These are phyloP conservation scores for Penicillium hesseltinei DNA, from an alignment of 2,329 filamentous ascomycete genomes.

Conservation along the genomic window DNA sequence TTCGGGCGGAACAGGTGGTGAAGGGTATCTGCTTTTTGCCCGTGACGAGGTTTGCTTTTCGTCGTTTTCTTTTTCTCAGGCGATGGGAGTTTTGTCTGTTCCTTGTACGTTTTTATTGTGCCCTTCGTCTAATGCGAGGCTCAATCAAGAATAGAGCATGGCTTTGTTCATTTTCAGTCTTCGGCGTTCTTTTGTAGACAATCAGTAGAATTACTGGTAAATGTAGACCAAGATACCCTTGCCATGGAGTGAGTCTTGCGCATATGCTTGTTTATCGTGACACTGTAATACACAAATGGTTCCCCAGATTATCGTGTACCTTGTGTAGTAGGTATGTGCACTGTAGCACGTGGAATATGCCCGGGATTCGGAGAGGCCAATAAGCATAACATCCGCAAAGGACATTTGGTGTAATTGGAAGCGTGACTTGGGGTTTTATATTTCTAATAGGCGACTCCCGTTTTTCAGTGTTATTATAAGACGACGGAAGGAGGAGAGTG, in stretches of 20 bases:
- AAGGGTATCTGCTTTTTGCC: conserved; percentile 19
- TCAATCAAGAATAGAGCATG: conserved; percentile 20
- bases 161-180: conserved; percentile 19
- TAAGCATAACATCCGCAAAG: background rate
- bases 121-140: conserved; percentile 19
- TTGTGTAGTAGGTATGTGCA: background rate
- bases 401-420: background rate
- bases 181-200: background rate
- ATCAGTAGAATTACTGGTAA: background rate
- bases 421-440: background rate
- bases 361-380: background rate
- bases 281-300: background rate
- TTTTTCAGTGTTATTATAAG: background rate
- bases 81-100: conserved; percentile 31
- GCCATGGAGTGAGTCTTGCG: background rate
- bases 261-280: background rate
- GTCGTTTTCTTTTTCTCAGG: conserved; percentile 17
- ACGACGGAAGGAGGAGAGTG: background rate
- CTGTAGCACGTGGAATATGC: background rate
- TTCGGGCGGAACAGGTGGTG: conserved; percentile 30
- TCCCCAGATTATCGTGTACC: background rate
- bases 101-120: conserved; percentile 32
- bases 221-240: background rate
- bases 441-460: background rate
- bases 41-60: conserved; percentile 28